A percentile compares a stretch with the other conserved stretches of the same genome.
phyloP scores from a whole-genome alignment of 169 alveolate genomes.

The Hepatocystis sp. region DNA sequence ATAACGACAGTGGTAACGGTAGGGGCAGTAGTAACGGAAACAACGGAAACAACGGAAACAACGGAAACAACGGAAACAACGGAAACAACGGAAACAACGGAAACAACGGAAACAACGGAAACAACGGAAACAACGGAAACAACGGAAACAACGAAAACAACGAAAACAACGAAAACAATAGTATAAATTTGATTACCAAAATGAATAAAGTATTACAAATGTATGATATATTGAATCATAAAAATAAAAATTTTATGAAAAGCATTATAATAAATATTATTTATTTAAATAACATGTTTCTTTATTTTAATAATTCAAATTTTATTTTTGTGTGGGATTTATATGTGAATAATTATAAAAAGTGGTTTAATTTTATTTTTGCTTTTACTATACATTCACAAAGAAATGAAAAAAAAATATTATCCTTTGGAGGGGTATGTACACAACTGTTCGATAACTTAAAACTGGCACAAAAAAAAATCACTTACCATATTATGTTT shows the following conservation, averaged over 20 bases:
- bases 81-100: too few species aligned
- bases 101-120: too few species aligned
- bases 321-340: constrained; percentile 40
- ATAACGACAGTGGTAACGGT: too few species aligned
- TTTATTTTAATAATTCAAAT: constrained; percentile 36
- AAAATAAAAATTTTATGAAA: constrained; percentile 22
- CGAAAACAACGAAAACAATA: too few species aligned
- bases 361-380: constrained; percentile 24
- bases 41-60: too few species aligned
- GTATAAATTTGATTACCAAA: not conserved
- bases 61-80: too few species aligned
- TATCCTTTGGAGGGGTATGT: constrained; percentile 56
- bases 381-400: constrained; percentile 19
- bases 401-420: not conserved
- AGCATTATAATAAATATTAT: constrained; percentile 10
- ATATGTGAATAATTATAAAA: constrained; percentile 23
- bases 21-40: too few species aligned
- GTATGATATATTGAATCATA: constrained; percentile 24
- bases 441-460: constrained; percentile 11
- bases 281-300: constrained; percentile 33
- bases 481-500: constrained; percentile 14
- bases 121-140: too few species aligned
- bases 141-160: not conserved
- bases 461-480: not conserved
- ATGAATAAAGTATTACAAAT: constrained; percentile 43